Percentiles rank a stretch among this genome's conserved stretches.
These are phyloP conservation scores for Onygena corvina DNA, from an alignment of 2,329 filamentous ascomycete species.

Conservation along the genomic window DNA sequence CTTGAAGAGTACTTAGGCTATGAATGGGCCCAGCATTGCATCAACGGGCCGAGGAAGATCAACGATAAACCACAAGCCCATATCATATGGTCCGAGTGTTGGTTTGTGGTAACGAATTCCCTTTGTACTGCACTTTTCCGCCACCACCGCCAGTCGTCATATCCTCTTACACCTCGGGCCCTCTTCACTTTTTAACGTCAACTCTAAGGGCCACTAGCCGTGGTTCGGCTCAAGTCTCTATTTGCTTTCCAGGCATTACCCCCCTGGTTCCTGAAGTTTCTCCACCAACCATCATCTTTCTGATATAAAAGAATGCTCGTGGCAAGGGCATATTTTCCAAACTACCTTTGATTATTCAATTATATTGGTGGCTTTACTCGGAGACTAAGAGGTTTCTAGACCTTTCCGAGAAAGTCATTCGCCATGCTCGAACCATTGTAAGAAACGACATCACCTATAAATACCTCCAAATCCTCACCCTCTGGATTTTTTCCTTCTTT, in stretches of 20 bases:
- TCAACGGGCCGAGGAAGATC: not conserved
- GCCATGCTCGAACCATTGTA: conserved; percentile 3
- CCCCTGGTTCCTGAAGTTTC: conserved; percentile 6
- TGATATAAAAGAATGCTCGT: not conserved
- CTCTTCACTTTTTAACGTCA: not conserved
- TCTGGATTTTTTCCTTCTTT: conserved; percentile 1
- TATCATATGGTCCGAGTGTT: not conserved
- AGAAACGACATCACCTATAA: conserved; percentile 13
- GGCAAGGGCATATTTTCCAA: not conserved
- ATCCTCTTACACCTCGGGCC: too few species aligned
- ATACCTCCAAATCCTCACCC: conserved; percentile 11
- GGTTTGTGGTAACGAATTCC: conserved; percentile 2
- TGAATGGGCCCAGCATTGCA: too few species aligned
- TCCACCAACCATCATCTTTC: not conserved
- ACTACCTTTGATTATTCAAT: not conserved
- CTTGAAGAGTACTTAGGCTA: too few species aligned
- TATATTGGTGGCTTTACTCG: conserved; percentile 2
- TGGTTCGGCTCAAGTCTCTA: not conserved
- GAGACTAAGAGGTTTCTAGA: not conserved
- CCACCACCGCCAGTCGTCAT: conserved; percentile 4
- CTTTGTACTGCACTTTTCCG: not conserved
- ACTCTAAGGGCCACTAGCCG: not conserved
- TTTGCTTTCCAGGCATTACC: not conserved
- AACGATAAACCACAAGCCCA: not conserved
- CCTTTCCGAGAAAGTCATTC: not conserved